Evolutionary conservation across 1,139 yeast species (phyloP).

Genomic region (Geotrichum australiense): DNA sequence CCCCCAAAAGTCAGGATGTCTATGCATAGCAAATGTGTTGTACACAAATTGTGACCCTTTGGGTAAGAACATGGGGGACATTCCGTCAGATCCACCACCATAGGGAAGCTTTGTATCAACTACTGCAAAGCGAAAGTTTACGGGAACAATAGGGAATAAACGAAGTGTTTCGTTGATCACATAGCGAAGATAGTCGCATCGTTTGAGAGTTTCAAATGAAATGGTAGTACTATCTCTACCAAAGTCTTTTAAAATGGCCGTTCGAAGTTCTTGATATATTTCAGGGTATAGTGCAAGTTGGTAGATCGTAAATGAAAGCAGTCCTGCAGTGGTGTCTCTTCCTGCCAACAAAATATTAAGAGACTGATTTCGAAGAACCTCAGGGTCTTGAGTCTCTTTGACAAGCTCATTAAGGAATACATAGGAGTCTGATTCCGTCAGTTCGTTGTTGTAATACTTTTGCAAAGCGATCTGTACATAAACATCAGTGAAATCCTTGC

Average conservation of each 20-base stretch:
- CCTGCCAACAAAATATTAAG: conserved; percentile 48
- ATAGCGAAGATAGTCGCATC: conserved; percentile 43
- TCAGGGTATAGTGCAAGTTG: conserved; percentile 41
- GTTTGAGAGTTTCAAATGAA: conserved; percentile 46
- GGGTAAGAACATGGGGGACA: conserved; percentile 40
- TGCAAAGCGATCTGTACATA: conserved; percentile 29
- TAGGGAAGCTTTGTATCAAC: conserved; percentile 44
- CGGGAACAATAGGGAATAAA: conserved; percentile 51
- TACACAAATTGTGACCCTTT: conserved; percentile 45
- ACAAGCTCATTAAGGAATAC: conserved; percentile 45
- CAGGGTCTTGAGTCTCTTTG: conserved; percentile 44
- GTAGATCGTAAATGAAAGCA: conserved; percentile 41
- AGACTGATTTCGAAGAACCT: conserved; percentile 43
- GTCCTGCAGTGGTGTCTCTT: conserved; percentile 48
- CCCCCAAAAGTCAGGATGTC: conserved; percentile 41
- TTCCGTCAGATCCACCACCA: conserved; percentile 46
- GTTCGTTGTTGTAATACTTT: not conserved
- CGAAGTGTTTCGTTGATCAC: conserved; percentile 48
- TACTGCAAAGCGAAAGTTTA: conserved; percentile 43
- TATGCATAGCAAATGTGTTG: conserved; percentile 43
- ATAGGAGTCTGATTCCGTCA: conserved; percentile 28
- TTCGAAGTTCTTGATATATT: conserved; percentile 35
- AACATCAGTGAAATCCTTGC: conserved; percentile 30
- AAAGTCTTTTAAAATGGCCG: conserved; percentile 31
- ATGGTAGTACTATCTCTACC: conserved; percentile 18